Conservation (phyloP, 148 eudicot species). For the Chenopodium formosanum region DNA sequence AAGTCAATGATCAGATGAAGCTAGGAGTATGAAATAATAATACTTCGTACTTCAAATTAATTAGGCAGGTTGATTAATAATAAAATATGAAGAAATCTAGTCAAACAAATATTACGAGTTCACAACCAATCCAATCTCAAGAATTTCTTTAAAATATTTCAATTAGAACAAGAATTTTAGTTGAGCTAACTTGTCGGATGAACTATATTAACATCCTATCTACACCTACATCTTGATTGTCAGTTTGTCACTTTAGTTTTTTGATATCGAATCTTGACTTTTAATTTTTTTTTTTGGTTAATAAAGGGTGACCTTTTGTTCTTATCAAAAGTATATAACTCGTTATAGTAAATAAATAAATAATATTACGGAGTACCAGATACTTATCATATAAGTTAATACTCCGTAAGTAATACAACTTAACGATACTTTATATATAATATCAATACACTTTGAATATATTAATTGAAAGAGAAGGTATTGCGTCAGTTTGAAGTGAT, state of each 20-base stretch:
- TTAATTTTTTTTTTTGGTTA: too few species aligned
- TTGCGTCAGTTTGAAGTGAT: too few species aligned
- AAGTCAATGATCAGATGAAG: background rate
- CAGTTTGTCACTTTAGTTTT: background rate
- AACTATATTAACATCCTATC: constrained; percentile 2
- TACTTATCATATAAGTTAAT: too few species aligned
- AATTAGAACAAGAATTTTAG: background rate
- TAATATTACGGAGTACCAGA: too few species aligned
- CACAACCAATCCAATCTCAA: background rate
- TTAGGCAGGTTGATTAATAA: background rate
- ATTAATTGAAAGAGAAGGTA: too few species aligned
- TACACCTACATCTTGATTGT: background rate
- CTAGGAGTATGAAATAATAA: background rate
- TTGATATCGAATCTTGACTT: background rate
- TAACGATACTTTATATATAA: too few species aligned
- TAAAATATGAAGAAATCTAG: background rate
- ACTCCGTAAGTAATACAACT: too few species aligned
- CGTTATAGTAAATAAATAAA: too few species aligned
- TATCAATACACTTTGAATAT: too few species aligned
- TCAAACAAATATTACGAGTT: background rate
- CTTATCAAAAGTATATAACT: too few species aligned
- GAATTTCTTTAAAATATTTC: background rate
- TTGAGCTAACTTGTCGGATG: constrained; percentile 19
- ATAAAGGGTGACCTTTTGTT: too few species aligned
- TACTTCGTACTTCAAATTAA: background rate